phyloP scores from a whole-genome alignment of 2,329 filamentous ascomycete species.

The Claviceps purpurea region DNA sequence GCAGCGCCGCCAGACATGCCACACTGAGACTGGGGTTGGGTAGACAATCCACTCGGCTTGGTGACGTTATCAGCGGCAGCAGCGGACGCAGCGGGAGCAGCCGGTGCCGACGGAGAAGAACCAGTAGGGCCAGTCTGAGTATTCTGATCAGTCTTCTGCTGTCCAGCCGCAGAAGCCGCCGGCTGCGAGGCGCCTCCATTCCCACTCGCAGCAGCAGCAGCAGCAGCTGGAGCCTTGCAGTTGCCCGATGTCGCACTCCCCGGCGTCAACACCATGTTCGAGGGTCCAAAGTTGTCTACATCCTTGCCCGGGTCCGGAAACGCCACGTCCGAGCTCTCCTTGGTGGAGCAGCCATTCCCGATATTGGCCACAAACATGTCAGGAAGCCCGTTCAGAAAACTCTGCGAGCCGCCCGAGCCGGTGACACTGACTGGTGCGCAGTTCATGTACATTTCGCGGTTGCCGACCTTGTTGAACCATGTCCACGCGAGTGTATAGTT shows the following conservation, averaged over 20 bases:
- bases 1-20: conserved; percentile 2
- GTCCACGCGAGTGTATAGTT: conserved; percentile 80
- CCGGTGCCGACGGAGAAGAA: too few relatives aligned
- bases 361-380: conserved; percentile 59
- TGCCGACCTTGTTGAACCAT: conserved; percentile 88
- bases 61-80: neutral
- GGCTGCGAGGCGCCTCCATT: neutral
- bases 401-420: conserved; percentile 32
- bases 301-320: conserved; percentile 50
- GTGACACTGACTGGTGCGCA: conserved; percentile 64
- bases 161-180: neutral
- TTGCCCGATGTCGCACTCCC: conserved; percentile 5
- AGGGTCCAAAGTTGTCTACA: conserved; percentile 33
- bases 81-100: neutral
- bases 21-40: neutral
- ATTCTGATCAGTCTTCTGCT: neutral
- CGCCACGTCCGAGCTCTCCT: conserved; percentile 34
- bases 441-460: conserved; percentile 97
- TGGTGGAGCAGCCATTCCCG: conserved; percentile 38
- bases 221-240: conserved; percentile 9
- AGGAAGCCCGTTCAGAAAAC: conserved; percentile 51
- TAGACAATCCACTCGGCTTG: conserved; percentile 25
- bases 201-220: conserved; percentile 7
- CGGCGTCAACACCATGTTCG: conserved; percentile 15
- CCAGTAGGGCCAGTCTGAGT: neutral